phyloP scores from a whole-genome alignment of 148 eudicot genomes.

The Amaranthus cruentus region DNA sequence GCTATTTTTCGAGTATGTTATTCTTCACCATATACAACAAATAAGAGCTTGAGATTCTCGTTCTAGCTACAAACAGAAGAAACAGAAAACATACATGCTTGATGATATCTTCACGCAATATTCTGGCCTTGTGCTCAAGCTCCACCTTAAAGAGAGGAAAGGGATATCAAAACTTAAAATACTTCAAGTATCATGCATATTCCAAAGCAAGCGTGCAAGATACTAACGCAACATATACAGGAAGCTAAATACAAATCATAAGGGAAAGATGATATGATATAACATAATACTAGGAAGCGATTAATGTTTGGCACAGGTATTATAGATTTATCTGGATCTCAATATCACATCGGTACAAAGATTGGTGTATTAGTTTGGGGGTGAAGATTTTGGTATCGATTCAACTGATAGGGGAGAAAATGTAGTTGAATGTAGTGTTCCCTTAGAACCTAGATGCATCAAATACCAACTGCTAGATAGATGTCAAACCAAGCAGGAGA shows the following conservation, averaged over 20 bases:
- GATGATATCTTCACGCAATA: conserved; percentile 30
- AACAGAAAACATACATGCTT: conserved; percentile 23
- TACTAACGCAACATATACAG: background rate
- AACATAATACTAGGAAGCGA: background rate
- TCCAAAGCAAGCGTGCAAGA: background rate
- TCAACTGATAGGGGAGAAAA: too few species aligned
- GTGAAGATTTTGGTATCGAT: too few species aligned
- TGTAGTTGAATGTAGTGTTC: too few species aligned
- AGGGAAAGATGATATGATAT: background rate
- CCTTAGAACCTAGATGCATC: too few species aligned
- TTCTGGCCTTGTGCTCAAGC: conserved; percentile 28
- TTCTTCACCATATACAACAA: too few species aligned
- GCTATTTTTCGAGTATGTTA: too few species aligned
- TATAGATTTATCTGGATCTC: too few species aligned
- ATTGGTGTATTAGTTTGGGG: too few species aligned
- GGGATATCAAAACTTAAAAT: background rate
- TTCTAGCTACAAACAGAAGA: background rate
- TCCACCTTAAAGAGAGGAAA: conserved; percentile 19
- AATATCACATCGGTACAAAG: too few species aligned
- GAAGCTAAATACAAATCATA: background rate
- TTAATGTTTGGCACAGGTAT: background rate
- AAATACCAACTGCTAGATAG: too few species aligned
- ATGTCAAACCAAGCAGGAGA: too few species aligned
- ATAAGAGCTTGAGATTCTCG: background rate
- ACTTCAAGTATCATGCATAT: background rate